Evolutionary conservation across 1,139 yeast species (phyloP).

Genomic region (Debaryomyces sp.): DNA sequence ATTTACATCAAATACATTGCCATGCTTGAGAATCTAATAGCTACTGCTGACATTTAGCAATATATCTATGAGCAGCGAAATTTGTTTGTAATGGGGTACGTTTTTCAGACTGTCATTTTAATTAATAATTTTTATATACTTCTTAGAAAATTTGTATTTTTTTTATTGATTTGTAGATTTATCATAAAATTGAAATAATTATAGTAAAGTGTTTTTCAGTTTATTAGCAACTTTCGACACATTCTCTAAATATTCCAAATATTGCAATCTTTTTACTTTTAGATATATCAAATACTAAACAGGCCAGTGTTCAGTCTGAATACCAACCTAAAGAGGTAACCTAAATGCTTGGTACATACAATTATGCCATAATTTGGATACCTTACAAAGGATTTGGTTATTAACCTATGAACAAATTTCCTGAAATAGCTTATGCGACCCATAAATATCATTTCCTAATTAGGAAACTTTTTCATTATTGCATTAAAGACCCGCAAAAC

Average conservation of each 20-base stretch:
- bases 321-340: background rate
- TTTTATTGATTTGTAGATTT: background rate
- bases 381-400: background rate
- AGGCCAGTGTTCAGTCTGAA: background rate
- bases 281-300: background rate
- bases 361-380: background rate
- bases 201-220: background rate
- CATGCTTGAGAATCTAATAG: background rate
- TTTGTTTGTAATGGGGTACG: too few species aligned
- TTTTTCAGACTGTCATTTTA: too few species aligned
- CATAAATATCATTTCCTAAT: slow-evolving; percentile 15
- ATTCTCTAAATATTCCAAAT: background rate
- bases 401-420: background rate
- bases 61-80: too few species aligned
- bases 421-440: slow-evolving; percentile 4
- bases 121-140: background rate
- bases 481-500: slow-evolving; percentile 1
- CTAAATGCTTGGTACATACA: too few species aligned
- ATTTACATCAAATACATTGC: background rate
- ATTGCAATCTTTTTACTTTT: background rate
- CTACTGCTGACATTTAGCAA: too few species aligned
- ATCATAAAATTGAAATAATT: too few species aligned
- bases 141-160: background rate
- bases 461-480: slow-evolving; percentile 14
- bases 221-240: background rate